Percentiles rank a stretch among this genome's conserved stretches.
Conservation (phyloP, 2,329 filamentous ascomycete species). For the Calonectria fujianensis region DNA sequence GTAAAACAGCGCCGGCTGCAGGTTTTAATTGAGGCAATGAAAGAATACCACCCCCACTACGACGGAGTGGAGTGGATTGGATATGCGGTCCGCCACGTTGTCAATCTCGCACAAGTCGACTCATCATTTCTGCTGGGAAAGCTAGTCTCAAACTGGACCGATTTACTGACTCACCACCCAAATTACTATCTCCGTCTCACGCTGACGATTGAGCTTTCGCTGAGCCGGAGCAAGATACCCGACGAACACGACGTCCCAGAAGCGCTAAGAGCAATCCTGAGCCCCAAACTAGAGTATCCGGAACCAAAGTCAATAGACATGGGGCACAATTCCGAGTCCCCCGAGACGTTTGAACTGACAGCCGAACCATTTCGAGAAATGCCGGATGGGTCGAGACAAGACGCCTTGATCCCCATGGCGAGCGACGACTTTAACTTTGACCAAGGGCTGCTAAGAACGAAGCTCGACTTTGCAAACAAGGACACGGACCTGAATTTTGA, state of each 20-base stretch:
- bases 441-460: not conserved
- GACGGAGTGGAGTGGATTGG: constrained; percentile 4
- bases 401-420: not conserved
- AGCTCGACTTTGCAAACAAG: not conserved
- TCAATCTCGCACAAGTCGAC: constrained; percentile 8
- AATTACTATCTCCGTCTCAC: constrained; percentile 19
- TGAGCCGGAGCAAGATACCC: constrained; percentile 14
- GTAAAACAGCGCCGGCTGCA: not conserved
- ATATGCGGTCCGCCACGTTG: not conserved
- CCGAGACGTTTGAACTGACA: not conserved
- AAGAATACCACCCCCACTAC: constrained; percentile 20
- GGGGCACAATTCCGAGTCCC: not conserved
- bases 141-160: constrained; percentile 11
- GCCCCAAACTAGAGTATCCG: not conserved
- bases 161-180: constrained; percentile 7
- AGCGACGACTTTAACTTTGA: not conserved
- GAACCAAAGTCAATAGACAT: no score
- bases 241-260: constrained; percentile 14
- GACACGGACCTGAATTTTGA: not conserved
- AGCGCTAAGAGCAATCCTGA: not conserved
- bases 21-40: constrained; percentile 5
- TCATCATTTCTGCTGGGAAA: constrained; percentile 1
- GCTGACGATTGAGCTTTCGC: constrained; percentile 9
- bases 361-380: not conserved
- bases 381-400: not conserved